A percentile compares a stretch with the other conserved stretches of the same genome.
phyloP scores from a whole-genome alignment of 2,329 filamentous ascomycete genomes.

The Monilinia vaccinii-corymbosi region DNA sequence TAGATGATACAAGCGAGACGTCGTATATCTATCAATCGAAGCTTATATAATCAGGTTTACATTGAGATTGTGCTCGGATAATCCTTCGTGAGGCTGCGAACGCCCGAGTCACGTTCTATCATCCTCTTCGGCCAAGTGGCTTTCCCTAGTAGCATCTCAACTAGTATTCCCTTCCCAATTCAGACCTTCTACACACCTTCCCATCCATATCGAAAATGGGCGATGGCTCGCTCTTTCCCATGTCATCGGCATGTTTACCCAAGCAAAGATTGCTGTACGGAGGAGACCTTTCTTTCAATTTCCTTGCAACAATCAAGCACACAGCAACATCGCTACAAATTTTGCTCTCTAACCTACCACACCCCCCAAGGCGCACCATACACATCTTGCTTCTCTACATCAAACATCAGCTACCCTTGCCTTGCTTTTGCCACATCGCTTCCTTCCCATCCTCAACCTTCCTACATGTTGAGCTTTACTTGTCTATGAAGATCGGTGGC shows the following conservation, averaged over 20 bases:
- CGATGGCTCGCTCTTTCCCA: background rate
- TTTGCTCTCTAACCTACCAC: slow-evolving; percentile 8
- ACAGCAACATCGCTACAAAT: slow-evolving; percentile 11
- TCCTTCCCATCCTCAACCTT: background rate
- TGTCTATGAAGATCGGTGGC: background rate
- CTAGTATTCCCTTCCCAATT: background rate
- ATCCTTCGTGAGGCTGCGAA: too few relatives aligned
- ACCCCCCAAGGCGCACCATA: background rate
- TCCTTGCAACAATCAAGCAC: slow-evolving; percentile 2
- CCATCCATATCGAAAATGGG: background rate
- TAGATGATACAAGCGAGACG: too few relatives aligned
- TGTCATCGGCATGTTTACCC: background rate
- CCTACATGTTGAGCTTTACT: background rate
- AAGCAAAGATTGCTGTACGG: background rate
- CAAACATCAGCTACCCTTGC: background rate
- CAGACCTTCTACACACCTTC: background rate
- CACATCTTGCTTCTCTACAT: slow-evolving; percentile 4
- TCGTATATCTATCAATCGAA: too few relatives aligned
- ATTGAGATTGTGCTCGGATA: too few relatives aligned
- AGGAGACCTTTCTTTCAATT: background rate
- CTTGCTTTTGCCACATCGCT: background rate
- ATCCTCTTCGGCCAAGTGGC: background rate
- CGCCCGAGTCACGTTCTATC: too few relatives aligned
- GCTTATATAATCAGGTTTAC: too few relatives aligned
- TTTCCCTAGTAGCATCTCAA: background rate